phyloP scores from a whole-genome alignment of 768 basidiomycete genomes.

The Hydnum rufescens region DNA sequence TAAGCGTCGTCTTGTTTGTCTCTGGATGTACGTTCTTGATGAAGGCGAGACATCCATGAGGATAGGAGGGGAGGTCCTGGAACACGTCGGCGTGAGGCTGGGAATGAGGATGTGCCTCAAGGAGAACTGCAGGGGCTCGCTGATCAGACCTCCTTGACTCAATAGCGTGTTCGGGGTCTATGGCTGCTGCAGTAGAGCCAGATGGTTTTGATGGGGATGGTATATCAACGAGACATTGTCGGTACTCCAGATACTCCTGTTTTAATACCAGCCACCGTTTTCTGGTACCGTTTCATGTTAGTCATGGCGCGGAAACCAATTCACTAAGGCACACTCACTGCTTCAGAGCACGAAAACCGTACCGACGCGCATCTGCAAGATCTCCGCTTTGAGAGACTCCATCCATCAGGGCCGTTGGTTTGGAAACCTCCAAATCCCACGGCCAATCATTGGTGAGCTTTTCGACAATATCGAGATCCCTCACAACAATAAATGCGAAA shows the following conservation, averaged over 20 bases:
- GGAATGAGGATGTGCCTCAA: slow-evolving; percentile 1
- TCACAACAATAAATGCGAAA: slow-evolving; percentile 50
- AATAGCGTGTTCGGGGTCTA: neutral
- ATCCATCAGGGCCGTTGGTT: no score
- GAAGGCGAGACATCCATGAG: slow-evolving; percentile 47
- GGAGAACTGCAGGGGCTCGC: neutral
- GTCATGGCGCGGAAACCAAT: neutral
- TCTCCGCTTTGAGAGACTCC: no score
- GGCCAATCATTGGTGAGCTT: slow-evolving; percentile 35
- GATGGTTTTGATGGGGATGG: neutral
- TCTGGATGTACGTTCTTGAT: slow-evolving; percentile 48
- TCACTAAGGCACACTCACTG: neutral
- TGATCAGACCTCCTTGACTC: neutral
- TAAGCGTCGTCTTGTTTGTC: slow-evolving; percentile 68
- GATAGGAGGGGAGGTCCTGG: slow-evolving; percentile 21
- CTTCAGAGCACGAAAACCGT: neutral
- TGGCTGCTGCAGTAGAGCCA: neutral
- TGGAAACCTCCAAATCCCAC: slow-evolving; percentile 28
- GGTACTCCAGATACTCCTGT: slow-evolving; percentile 37
- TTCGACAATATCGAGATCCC: slow-evolving; percentile 21
- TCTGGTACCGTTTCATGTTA: slow-evolving; percentile 17
- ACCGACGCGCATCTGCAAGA: neutral
- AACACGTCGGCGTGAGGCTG: neutral
- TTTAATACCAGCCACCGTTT: slow-evolving; percentile 45
- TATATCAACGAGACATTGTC: slow-evolving; percentile 30